A percentile compares a stretch with the other conserved stretches of the same genome.
phyloP scores from a whole-genome alignment of 2,329 filamentous ascomycete genomes.

The Penicillium thymicola region DNA sequence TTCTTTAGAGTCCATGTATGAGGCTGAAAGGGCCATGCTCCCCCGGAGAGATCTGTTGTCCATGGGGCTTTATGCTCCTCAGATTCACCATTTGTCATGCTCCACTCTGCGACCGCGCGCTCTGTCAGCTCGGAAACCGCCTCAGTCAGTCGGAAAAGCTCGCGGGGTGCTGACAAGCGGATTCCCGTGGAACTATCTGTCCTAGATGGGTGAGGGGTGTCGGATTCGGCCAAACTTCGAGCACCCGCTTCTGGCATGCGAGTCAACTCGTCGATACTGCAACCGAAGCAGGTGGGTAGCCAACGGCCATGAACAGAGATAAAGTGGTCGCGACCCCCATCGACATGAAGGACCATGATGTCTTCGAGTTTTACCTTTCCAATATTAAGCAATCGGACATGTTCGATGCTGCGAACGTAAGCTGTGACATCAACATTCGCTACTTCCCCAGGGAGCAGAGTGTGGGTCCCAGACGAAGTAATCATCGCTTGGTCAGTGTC shows the following conservation, averaged over 20 bases:
- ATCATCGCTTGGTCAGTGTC: slow-evolving; percentile 24
- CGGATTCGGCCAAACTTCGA: slow-evolving; percentile 56
- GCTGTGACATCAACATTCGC: slow-evolving; percentile 66
- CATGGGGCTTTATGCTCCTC: slow-evolving; percentile 47
- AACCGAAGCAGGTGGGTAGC: slow-evolving; percentile 77
- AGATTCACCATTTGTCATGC: slow-evolving; percentile 51
- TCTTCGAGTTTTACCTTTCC: slow-evolving; percentile 69
- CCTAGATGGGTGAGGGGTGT: slow-evolving; percentile 30
- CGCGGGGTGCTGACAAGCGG: slow-evolving; percentile 76
- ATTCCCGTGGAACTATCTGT: slow-evolving; percentile 37
- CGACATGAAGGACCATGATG: slow-evolving; percentile 79
- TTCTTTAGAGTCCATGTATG: slow-evolving; percentile 48
- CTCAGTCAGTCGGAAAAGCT: slow-evolving; percentile 86
- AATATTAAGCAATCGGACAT: slow-evolving; percentile 70
- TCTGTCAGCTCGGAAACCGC: slow-evolving; percentile 62
- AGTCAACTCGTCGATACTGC: slow-evolving; percentile 84
- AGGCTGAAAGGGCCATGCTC: slow-evolving; percentile 59
- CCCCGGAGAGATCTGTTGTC: slow-evolving; percentile 44
- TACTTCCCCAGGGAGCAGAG: slow-evolving; percentile 80
- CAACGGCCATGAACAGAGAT: slow-evolving; percentile 75
- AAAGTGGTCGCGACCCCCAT: slow-evolving; percentile 85
- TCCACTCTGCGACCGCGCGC: slow-evolving; percentile 60
- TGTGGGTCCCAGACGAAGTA: slow-evolving; percentile 51
- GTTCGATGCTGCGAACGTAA: slow-evolving; percentile 60
- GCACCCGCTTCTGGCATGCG: slow-evolving; percentile 75